phyloP scores from a whole-genome alignment of 257 asterid genomes.

The Voacanga thouarsii region DNA sequence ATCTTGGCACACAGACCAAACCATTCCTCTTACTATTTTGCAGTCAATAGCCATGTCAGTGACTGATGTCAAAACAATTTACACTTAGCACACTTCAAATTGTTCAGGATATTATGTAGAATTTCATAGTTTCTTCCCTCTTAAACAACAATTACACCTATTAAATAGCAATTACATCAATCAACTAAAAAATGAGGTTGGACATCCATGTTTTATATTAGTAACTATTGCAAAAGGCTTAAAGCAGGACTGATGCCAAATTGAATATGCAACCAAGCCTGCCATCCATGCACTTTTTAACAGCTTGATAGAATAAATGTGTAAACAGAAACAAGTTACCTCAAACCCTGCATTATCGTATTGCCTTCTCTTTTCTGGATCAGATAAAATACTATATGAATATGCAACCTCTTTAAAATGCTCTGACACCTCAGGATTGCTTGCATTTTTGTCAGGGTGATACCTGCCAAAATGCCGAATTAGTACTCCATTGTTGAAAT shows the following conservation, averaged over 20 bases:
- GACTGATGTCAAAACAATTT: background rate
- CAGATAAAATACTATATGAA: constrained; percentile 92
- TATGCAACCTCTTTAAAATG: constrained; percentile 98
- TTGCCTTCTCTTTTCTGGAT: constrained; percentile 95
- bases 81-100: background rate
- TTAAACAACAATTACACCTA: background rate
- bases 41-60: background rate
- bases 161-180: background rate
- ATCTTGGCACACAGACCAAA: background rate
- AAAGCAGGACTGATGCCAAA: background rate
- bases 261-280: background rate
- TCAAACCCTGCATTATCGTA: constrained; percentile 91
- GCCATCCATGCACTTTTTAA: background rate
- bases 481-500: background rate
- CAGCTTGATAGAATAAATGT: background rate
- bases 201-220: background rate
- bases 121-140: background rate
- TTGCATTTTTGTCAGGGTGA: constrained; percentile 98
- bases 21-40: background rate
- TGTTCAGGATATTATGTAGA: background rate
- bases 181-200: background rate
- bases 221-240: background rate
- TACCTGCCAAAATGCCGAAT: constrained; percentile 50
- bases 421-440: constrained; percentile 97
- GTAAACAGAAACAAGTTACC: constrained; percentile 39